phyloP scores from a whole-genome alignment of 2,329 filamentous ascomycete genomes.

The Chrysosporium queenslandicum region DNA sequence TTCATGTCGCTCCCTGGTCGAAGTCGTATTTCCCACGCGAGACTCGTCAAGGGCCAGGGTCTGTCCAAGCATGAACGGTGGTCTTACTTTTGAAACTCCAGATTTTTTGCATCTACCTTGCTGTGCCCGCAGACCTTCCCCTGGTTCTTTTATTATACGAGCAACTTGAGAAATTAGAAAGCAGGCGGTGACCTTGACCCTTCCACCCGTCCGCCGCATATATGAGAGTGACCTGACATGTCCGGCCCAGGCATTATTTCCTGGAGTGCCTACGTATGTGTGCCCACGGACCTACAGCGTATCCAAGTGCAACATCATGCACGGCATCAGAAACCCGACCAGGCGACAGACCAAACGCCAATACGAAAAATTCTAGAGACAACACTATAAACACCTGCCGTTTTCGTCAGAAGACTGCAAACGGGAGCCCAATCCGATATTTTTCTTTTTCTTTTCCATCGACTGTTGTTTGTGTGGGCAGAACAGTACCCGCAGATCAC shows the following conservation, averaged over 20 bases:
- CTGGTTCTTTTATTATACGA: conserved; percentile 1
- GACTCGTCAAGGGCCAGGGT: not conserved
- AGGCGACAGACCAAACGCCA: not conserved
- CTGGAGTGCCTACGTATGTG: not conserved
- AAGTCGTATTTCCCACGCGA: conserved; percentile 10
- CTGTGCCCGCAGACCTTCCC: not conserved
- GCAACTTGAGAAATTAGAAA: not conserved
- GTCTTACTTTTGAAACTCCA: conserved; percentile 9
- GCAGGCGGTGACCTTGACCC: not conserved
- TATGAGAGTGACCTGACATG: not conserved
- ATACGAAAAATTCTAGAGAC: not conserved
- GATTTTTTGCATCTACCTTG: not conserved
- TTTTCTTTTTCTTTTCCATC: not conserved
- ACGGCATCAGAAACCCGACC: conserved; percentile 4
- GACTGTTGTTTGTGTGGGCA: not conserved
- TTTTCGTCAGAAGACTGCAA: not conserved
- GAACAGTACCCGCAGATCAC: not conserved
- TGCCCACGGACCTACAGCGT: not conserved
- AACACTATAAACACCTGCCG: not conserved
- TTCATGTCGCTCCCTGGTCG: not conserved
- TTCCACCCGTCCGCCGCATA: not conserved
- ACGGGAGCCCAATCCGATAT: not conserved
- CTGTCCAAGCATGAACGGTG: not conserved
- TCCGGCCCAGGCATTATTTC: not conserved
- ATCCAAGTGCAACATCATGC: conserved; percentile 5